Conservation (phyloP, 2,329 filamentous ascomycete species). For the Penicillium hesseltinei region DNA sequence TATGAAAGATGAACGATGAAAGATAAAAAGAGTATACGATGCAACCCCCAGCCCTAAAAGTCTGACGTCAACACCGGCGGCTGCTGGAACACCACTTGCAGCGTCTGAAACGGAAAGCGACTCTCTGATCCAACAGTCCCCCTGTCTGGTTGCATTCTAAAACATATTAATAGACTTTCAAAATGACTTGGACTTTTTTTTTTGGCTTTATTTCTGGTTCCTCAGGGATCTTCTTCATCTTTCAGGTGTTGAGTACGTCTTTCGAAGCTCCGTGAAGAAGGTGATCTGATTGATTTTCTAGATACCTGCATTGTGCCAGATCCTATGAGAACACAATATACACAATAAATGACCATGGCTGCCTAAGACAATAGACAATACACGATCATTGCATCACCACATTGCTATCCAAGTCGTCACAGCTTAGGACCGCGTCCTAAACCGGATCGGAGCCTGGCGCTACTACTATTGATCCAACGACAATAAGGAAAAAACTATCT, state of each 20-base stretch:
- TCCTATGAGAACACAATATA: background rate
- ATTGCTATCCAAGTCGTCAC: background rate
- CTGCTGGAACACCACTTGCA: slow-evolving; percentile 20
- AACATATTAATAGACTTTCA: slow-evolving; percentile 1
- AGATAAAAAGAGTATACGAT: background rate
- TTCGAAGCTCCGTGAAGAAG: background rate
- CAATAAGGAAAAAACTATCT: background rate
- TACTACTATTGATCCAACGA: background rate
- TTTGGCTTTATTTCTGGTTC: background rate
- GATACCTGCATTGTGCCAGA: background rate
- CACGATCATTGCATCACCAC: background rate
- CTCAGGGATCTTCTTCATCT: background rate
- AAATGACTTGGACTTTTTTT: background rate
- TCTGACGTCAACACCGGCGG: slow-evolving; percentile 26
- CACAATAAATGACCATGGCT: background rate
- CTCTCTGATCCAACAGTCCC: slow-evolving; percentile 11
- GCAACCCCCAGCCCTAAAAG: slow-evolving; percentile 2
- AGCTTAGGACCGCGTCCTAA: background rate
- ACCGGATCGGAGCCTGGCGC: slow-evolving; percentile 1
- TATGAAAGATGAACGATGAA: background rate
- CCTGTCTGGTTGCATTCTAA: slow-evolving; percentile 8
- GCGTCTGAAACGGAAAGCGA: slow-evolving; percentile 17
- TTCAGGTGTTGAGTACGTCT: background rate
- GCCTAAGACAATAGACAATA: background rate
- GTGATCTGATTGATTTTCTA: background rate